Base-by-base conservation (phyloP, 495 filamentous ascomycete species). In the Aspergillus baeticus region DNA sequence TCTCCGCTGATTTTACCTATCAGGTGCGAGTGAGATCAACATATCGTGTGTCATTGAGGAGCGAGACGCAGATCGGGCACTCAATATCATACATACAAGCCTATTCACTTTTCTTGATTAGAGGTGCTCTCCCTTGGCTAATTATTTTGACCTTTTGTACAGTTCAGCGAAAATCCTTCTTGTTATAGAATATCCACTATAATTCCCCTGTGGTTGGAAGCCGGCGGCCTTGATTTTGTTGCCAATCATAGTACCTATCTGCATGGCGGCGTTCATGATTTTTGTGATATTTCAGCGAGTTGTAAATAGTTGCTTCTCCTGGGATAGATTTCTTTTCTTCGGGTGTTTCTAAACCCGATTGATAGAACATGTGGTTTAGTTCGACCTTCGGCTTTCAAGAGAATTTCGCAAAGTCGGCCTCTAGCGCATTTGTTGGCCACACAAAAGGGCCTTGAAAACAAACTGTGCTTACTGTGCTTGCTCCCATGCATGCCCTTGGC, bases 11-110 rank as follows among this genome's bases (percentile, higher is more conserved):
- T 43, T 14, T 7, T 26, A 45, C 17, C 7, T 54, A 60, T 18
- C 31, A 96, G 94, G 93, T 54, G 91, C 92, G 39, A 96, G 92
- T 64, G 94, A 98, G 77, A 98, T 98, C 74, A 97, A 96, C 70
- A 98, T 98, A 51, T 94, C 90, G 13, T 98, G 94, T 69, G 94
- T 98, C 7, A 95, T 98, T 62, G 90, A 94, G 63, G 90, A 90
- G 63, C 80, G 87, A 63, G 90, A 96, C 58, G 92, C 92, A 36
- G 88, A 90, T 52, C 84, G 93, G 52, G 94, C 94, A 13, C 85
- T 98, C 77, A 97, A 93, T 64, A 88, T 97, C 61, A 82, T 98
- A 48, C 94, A 98, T 68, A 96, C 93, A 15, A 90, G 86, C 73
- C 82, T 98, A 47, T 97, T 98, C 62, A 82, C 80, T 18, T 82